Conservation (phyloP, 257 asterid species). For the Craterostigma plantagineum region DNA sequence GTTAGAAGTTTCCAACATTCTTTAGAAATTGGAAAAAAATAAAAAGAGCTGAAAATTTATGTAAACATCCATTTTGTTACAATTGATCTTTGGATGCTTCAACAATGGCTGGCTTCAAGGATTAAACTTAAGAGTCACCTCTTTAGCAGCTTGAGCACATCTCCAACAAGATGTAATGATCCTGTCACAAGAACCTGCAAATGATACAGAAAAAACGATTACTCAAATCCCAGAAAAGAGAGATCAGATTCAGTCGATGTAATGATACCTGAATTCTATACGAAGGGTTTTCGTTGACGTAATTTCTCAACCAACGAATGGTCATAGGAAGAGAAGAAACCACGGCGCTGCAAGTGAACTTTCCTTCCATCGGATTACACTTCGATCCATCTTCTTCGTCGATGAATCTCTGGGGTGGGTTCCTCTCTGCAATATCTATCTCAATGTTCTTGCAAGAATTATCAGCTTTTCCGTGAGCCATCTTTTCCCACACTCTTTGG, state of each 20-base stretch:
- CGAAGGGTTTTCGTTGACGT: conserved; percentile 44
- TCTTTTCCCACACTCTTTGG: conserved; percentile 63
- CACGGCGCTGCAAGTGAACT: conserved; percentile 49
- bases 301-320: conserved; percentile 57
- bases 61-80: no score
- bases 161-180: conserved; percentile 82
- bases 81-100: neutral
- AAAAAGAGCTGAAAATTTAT: no score
- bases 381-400: conserved; percentile 20
- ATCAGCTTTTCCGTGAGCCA: conserved; percentile 40
- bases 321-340: conserved; percentile 70
- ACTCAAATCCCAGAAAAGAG: neutral
- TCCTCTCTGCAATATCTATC: conserved; percentile 15
- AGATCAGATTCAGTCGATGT: no score
- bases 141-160: conserved; percentile 52
- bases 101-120: neutral
- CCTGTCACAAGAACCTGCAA: conserved; percentile 89
- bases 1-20: neutral
- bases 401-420: conserved; percentile 29
- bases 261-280: conserved; percentile 58
- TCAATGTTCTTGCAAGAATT: conserved; percentile 19
- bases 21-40: no score
- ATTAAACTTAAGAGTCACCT: conserved; percentile 20
- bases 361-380: conserved; percentile 29
- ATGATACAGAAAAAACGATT: neutral